Evolutionary conservation across 2,329 filamentous ascomycete species (phyloP).

Genomic region (Xylariales sp.): DNA sequence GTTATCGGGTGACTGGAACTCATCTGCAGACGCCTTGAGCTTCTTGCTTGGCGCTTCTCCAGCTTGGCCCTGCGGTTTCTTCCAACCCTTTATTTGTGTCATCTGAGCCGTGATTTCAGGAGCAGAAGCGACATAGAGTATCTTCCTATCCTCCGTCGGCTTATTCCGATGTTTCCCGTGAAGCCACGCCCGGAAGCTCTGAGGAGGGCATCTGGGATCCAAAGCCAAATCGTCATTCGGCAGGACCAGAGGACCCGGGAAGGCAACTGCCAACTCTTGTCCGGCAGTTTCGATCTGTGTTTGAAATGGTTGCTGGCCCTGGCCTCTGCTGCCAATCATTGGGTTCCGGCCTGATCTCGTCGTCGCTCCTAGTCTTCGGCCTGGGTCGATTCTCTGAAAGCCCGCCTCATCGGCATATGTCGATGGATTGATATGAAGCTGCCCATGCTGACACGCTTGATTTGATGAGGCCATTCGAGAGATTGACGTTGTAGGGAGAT

Average conservation of each 20-base stretch:
- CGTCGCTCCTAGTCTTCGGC: slow-evolving; percentile 25
- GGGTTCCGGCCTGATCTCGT: slow-evolving; percentile 23
- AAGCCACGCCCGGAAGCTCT: slow-evolving; percentile 49
- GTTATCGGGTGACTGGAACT: slow-evolving; percentile 17
- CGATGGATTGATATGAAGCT: slow-evolving; percentile 25
- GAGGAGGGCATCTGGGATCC: slow-evolving; percentile 45
- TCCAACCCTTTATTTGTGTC: slow-evolving; percentile 39
- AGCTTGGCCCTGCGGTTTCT: slow-evolving; percentile 18
- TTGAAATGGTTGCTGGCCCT: slow-evolving; percentile 9
- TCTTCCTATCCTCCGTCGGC: slow-evolving; percentile 38
- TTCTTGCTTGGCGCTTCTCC: not conserved
- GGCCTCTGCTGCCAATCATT: slow-evolving; percentile 8
- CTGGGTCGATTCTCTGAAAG: slow-evolving; percentile 24
- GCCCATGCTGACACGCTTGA: slow-evolving; percentile 13
- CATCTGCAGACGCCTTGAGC: not conserved
- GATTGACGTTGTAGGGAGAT: too few relatives aligned
- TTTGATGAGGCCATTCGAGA: too few relatives aligned
- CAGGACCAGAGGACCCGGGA: slow-evolving; percentile 55
- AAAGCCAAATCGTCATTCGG: slow-evolving; percentile 54
- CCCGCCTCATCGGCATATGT: slow-evolving; percentile 23
- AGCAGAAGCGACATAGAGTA: slow-evolving; percentile 48
- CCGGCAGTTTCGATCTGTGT: slow-evolving; percentile 15
- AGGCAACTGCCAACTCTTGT: slow-evolving; percentile 28
- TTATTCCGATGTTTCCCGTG: slow-evolving; percentile 41
- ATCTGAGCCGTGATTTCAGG: slow-evolving; percentile 36